Conservation (phyloP, 345 rosid species). For the Eucalyptus brandiana region DNA sequence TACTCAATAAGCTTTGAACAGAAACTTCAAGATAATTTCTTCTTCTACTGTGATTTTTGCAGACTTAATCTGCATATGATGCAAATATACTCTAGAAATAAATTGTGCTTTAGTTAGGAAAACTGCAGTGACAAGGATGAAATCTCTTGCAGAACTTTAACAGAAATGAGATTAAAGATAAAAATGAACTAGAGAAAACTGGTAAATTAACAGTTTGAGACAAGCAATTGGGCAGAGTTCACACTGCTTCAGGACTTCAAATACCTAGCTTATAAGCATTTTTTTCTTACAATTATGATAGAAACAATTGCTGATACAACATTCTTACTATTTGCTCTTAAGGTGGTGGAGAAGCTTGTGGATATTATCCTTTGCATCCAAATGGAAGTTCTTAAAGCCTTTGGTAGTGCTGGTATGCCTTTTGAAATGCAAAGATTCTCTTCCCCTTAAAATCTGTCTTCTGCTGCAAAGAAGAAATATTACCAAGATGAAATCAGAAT, state of each 20-base stretch:
- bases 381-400: slow-evolving; percentile 80
- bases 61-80: background rate
- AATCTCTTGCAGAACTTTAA: background rate
- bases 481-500: background rate
- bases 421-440: background rate
- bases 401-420: slow-evolving; percentile 69
- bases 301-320: background rate
- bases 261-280: background rate
- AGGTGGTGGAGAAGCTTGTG: slow-evolving; percentile 97
- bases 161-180: background rate
- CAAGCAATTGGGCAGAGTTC: background rate
- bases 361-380: slow-evolving; percentile 87
- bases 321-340: background rate
- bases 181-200: background rate
- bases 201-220: background rate
- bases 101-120: background rate
- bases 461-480: background rate
- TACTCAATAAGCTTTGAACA: background rate
- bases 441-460: background rate
- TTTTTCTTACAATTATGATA: background rate
- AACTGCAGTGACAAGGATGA: background rate
- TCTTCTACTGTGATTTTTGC: background rate
- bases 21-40: background rate
- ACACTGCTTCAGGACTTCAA: background rate
- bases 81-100: background rate